Evolutionary conservation across 2,329 filamentous ascomycete species (phyloP).

Genomic region (Sporothrix brunneoviolacea): DNA sequence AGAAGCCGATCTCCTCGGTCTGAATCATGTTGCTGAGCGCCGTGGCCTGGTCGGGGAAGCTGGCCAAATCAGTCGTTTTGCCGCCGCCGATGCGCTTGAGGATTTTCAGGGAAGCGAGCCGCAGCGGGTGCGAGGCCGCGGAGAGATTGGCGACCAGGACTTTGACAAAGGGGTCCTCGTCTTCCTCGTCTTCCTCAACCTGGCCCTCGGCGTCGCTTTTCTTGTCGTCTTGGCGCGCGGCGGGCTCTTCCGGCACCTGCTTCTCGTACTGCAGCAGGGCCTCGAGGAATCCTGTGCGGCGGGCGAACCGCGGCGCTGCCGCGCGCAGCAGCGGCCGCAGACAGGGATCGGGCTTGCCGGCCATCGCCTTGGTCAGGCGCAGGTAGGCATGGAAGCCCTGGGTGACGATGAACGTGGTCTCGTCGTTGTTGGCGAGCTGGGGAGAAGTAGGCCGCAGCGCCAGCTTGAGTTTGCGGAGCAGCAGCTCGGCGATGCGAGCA

Average conservation of each 20-base stretch:
- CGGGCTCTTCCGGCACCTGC: conserved; percentile 17
- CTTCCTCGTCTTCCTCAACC: conserved; percentile 37
- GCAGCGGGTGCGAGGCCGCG: conserved; percentile 66
- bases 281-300: conserved; percentile 59
- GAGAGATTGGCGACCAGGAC: conserved; percentile 68
- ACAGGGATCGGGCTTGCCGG: conserved; percentile 50
- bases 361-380: conserved; percentile 50
- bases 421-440: conserved; percentile 47
- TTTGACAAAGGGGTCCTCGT: conserved; percentile 55
- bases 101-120: conserved; percentile 66
- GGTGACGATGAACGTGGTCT: conserved; percentile 66
- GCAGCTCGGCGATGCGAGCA: conserved; percentile 57
- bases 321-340: conserved; percentile 61
- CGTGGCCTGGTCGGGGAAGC: conserved; percentile 41
- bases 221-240: not conserved
- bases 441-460: conserved; percentile 53
- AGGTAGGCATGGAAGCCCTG: conserved; percentile 70
- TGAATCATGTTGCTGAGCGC: conserved; percentile 62
- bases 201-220: conserved; percentile 28
- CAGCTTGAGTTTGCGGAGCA: conserved; percentile 60
- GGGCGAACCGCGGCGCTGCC: conserved; percentile 59
- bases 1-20: conserved; percentile 73
- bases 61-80: conserved; percentile 42
- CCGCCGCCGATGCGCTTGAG: conserved; percentile 34
- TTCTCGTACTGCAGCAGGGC: conserved; percentile 53